phyloP scores from a whole-genome alignment of 306 rosid species.

The Senna tora region DNA sequence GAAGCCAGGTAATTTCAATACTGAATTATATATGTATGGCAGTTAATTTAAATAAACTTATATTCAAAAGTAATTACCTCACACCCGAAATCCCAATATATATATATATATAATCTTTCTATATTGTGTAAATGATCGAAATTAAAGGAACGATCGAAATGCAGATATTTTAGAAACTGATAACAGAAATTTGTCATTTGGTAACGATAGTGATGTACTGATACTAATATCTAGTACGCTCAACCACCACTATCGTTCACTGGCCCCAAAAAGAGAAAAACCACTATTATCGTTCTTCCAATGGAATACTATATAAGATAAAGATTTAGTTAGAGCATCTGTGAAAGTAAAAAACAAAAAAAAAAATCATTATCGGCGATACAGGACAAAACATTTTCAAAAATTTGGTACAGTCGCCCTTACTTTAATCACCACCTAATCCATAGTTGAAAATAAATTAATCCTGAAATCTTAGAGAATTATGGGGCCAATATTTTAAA shows the following conservation, averaged over 20 bases:
- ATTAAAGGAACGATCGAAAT: too few relatives aligned
- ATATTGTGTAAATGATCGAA: too few relatives aligned
- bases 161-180: not conserved
- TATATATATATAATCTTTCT: too few relatives aligned
- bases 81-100: too few relatives aligned
- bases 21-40: too few relatives aligned
- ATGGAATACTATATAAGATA: not conserved
- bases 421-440: slow-evolving; percentile 41
- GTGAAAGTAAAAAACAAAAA: not conserved
- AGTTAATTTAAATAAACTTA: too few relatives aligned
- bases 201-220: not conserved
- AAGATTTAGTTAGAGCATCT: not conserved
- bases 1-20: too few relatives aligned
- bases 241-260: not conserved
- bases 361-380: not conserved
- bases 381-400: slow-evolving; percentile 35
- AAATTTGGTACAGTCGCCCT: slow-evolving; percentile 24
- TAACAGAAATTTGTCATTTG: not conserved
- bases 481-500: not conserved
- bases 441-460: slow-evolving; percentile 11
- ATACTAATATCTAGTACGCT: not conserved
- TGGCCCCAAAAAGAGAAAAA: too few relatives aligned
- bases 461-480: slow-evolving; percentile 25
- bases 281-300: not conserved
- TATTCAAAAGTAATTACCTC: too few relatives aligned